Base-by-base conservation (phyloP, 2,329 filamentous ascomycete genomes). In the Sclerotinia borealis region DNA sequence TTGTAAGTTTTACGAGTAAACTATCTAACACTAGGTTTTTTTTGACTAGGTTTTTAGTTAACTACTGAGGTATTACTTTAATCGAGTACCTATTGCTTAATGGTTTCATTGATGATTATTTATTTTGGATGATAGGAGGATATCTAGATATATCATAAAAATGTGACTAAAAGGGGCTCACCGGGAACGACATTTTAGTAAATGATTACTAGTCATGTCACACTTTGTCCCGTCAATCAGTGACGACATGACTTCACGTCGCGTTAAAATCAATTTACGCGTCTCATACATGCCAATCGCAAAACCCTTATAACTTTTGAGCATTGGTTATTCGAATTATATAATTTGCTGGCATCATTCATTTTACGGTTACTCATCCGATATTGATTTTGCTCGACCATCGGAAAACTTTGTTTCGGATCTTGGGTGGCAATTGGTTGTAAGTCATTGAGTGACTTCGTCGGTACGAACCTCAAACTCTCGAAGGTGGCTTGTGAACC, bases 211-310 rank as follows among this genome's bases (percentile, higher is more conserved):
- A 45, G 45, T 58, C 15, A 25, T 17, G 22, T 58, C 54, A 45
- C 54, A 41, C n/a, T 17, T 58, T 36, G 13, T 36, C 51, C 29
- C 39, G 39, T 58, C 52, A 43, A 34, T 43, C 9, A 56, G 47
- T 60, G 58, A 60, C 34, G 58, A 52, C 34, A 50, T 52, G 45
- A 60, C 45, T 60, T 29, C 45, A 60, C 45, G 22, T 60, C 58
- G 58, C 58, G 45, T 60, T 17, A 52, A 60, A 60, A 51, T 52
- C 37, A 60, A 52, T 60, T 37, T 29, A 60, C 58, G 58, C 45
- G 58, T 60, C 22, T 39, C 58, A 52, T 41, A 17, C 15, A 59
- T 39, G 13, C 31, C 43, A 37, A 37, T 37, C 34, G 11, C 34
- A 8, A 29, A 15, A 27, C 34, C 22, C 29, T 45, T 36, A 13